Conservation (phyloP, 345 rosid genomes). For the Draba incana region DNA sequence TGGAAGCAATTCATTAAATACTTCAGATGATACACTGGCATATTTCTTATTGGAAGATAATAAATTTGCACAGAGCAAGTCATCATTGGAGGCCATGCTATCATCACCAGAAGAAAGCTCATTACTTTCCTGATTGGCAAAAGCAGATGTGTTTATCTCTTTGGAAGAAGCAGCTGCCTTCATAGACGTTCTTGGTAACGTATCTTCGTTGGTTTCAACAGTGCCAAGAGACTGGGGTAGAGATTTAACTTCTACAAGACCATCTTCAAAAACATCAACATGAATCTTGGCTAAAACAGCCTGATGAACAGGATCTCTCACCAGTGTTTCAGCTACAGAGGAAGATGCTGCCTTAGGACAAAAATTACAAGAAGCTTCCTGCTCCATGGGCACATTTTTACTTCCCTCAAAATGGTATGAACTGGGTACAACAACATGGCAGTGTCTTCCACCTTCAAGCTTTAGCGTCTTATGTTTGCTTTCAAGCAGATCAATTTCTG, state of each 20-base stretch:
- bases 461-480: constrained; percentile 63
- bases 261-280: constrained; percentile 52
- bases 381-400: constrained; percentile 39
- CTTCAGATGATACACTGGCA: constrained; percentile 60
- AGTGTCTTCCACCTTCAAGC: constrained; percentile 46
- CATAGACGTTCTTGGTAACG: constrained; percentile 35
- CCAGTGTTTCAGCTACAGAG: constrained; percentile 45
- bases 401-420: constrained; percentile 42
- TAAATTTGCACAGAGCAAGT: constrained; percentile 48
- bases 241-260: constrained; percentile 74
- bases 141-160: constrained; percentile 25
- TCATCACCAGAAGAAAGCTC: constrained; percentile 36
- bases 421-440: constrained; percentile 33
- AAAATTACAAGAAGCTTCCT: constrained; percentile 41
- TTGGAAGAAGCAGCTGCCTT: constrained; percentile 27
- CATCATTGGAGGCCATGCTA: constrained; percentile 38
- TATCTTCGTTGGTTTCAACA: constrained; percentile 39
- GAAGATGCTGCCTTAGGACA: constrained; percentile 53
- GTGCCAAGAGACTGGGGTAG: constrained; percentile 38
- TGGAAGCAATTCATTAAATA: constrained; percentile 56
- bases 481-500: constrained; percentile 89
- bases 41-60: constrained; percentile 64
- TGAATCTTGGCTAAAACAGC: constrained; percentile 46
- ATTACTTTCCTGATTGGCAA: constrained; percentile 31
- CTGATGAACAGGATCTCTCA: constrained; percentile 43